Conservation (phyloP, 2,329 filamentous ascomycete species). For the Raffaelea deltoideospora region DNA sequence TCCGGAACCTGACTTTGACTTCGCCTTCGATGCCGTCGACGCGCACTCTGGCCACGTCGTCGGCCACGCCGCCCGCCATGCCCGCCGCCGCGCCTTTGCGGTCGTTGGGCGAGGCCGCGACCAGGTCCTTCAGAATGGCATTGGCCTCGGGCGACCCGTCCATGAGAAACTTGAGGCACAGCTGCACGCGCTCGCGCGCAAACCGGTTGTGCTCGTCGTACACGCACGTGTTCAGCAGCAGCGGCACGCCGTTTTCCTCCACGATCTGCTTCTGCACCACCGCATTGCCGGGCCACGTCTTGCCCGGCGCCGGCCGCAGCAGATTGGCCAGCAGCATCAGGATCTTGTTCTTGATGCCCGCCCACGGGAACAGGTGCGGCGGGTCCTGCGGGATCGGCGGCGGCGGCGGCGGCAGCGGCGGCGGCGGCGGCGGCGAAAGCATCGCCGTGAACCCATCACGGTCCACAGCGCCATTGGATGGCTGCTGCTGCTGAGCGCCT, state of each 20-base stretch:
- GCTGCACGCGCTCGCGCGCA: slow-evolving; percentile 78
- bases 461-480: slow-evolving; percentile 8
- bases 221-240: slow-evolving; percentile 73
- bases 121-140: slow-evolving; percentile 52
- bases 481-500: slow-evolving; percentile 14
- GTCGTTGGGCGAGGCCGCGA: slow-evolving; percentile 10
- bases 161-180: slow-evolving; percentile 73
- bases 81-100: background rate
- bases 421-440: slow-evolving; percentile 9
- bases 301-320: slow-evolving; percentile 62
- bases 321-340: slow-evolving; percentile 81
- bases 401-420: slow-evolving; percentile 27
- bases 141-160: slow-evolving; percentile 62
- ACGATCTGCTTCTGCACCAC: slow-evolving; percentile 81
- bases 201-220: slow-evolving; percentile 92
- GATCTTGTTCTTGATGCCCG: slow-evolving; percentile 78
- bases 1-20: slow-evolving; percentile 36
- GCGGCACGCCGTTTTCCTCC: slow-evolving; percentile 70
- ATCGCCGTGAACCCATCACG: too few relatives aligned
- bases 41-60: slow-evolving; percentile 24
- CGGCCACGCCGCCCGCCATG: background rate
- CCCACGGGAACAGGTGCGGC: slow-evolving; percentile 49
- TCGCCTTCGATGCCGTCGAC: slow-evolving; percentile 42
- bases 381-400: slow-evolving; percentile 43
- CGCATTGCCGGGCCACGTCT: slow-evolving; percentile 46